phyloP scores from a whole-genome alignment of 2,329 filamentous ascomycete genomes.

The Chrysosphaeria jannelii region DNA sequence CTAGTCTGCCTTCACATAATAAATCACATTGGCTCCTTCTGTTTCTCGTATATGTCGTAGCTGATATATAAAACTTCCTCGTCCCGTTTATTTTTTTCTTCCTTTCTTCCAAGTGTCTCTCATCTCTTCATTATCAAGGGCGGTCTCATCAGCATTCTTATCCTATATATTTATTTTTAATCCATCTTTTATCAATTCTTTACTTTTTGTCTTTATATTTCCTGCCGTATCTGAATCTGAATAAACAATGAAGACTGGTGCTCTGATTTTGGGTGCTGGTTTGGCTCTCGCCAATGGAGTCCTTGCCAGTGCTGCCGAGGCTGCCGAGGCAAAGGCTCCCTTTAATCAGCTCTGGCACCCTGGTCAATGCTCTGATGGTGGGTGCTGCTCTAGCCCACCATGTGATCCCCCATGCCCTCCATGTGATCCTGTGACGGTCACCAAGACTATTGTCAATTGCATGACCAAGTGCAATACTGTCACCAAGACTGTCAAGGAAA shows the following conservation, averaged over 20 bases:
- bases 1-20: no score
- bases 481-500: constrained; percentile 1
- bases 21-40: no score
- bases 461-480: background rate
- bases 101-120: background rate
- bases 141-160: background rate
- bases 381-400: no score
- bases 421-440: no score
- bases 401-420: no score
- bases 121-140: background rate
- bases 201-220: background rate
- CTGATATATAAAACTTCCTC: no score
- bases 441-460: background rate
- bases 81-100: constrained; percentile 1
- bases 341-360: no score
- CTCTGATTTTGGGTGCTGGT: background rate
- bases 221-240: constrained; percentile 1
- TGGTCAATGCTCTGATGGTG: background rate
- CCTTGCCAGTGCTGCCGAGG: background rate
- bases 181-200: background rate
- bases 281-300: constrained; percentile 2
- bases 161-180: background rate
- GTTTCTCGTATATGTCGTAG: no score
- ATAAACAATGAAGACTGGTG: background rate
- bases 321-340: constrained; percentile 2